Percentiles rank a stretch among this genome's conserved stretches.
These are phyloP conservation scores for Epichloe uncinata DNA, from an alignment of 2,329 filamentous ascomycete species.

Conservation along the genomic window DNA sequence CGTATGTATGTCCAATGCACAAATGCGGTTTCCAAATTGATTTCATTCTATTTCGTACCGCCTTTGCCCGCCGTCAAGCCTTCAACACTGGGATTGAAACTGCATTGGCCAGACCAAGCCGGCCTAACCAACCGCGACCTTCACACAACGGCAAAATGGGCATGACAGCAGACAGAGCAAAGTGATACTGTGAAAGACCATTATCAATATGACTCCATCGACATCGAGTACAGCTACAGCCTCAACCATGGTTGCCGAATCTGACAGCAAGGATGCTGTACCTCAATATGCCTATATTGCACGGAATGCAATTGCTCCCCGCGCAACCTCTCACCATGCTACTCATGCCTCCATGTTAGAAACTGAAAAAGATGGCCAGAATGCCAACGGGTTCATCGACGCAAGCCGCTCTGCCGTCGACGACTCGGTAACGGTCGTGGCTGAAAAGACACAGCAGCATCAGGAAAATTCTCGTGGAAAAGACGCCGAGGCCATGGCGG, in stretches of 20 bases:
- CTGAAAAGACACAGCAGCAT: background rate
- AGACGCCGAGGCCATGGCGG: background rate
- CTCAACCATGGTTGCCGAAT: background rate
- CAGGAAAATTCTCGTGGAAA: background rate
- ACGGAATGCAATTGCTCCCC: background rate
- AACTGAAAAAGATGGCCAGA: background rate
- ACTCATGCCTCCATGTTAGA: background rate
- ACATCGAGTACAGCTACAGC: background rate
- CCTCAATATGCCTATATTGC: background rate
- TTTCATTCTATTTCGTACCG: background rate
- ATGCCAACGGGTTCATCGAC: background rate
- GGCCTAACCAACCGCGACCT: background rate
- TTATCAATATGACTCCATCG: background rate
- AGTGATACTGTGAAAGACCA: background rate
- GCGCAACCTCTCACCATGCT: no score
- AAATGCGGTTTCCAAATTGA: no score
- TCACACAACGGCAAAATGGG: background rate
- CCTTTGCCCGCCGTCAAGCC: no score
- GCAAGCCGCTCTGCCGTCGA: background rate
- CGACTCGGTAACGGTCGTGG: conserved; percentile 36
- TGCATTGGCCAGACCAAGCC: no score
- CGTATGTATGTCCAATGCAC: no score
- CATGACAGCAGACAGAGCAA: background rate
- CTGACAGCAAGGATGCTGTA: background rate
- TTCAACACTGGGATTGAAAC: no score